phyloP scores from a whole-genome alignment of 2,329 filamentous ascomycete species.

The Arthrocladium fulminans region DNA sequence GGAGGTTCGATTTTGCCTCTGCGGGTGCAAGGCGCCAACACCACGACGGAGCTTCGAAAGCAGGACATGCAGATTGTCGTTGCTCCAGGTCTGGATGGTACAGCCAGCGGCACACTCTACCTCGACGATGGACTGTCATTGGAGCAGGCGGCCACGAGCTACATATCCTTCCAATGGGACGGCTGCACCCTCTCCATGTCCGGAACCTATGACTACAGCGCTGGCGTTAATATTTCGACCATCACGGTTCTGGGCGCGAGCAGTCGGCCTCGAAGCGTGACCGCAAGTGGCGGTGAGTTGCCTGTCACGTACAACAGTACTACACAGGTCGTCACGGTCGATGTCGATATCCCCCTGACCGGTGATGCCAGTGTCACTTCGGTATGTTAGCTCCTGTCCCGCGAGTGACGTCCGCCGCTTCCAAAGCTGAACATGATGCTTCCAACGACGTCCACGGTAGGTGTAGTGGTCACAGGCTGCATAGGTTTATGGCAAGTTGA shows the following conservation, averaged over 20 bases:
- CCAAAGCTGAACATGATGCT: neutral
- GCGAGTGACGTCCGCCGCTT: neutral
- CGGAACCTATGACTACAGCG: conserved; percentile 47
- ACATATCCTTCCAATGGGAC: conserved; percentile 53
- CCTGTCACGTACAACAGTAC: conserved; percentile 15
- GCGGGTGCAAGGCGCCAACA: conserved; percentile 47
- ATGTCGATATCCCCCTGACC: conserved; percentile 22
- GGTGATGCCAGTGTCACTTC: conserved; percentile 15
- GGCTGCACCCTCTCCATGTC: conserved; percentile 42
- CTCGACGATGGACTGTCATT: conserved; percentile 68
- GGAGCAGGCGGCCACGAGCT: conserved; percentile 47
- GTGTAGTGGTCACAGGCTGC: neutral
- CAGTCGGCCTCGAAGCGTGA: conserved; percentile 9
- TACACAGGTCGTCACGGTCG: conserved; percentile 23
- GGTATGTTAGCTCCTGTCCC: neutral
- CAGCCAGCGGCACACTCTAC: conserved; percentile 60
- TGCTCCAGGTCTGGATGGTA: conserved; percentile 53
- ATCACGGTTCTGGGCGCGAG: conserved; percentile 28
- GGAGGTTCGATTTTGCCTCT: conserved; percentile 54
- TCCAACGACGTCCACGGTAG: neutral
- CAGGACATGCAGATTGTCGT: conserved; percentile 64
- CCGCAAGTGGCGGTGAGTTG: conserved; percentile 8
- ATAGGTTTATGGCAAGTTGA: neutral
- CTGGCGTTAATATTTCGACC: conserved; percentile 27
- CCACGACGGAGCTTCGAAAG: conserved; percentile 50